phyloP scores from a whole-genome alignment of 352 stramenopile genomes.

The Globisporangium yorkense region DNA sequence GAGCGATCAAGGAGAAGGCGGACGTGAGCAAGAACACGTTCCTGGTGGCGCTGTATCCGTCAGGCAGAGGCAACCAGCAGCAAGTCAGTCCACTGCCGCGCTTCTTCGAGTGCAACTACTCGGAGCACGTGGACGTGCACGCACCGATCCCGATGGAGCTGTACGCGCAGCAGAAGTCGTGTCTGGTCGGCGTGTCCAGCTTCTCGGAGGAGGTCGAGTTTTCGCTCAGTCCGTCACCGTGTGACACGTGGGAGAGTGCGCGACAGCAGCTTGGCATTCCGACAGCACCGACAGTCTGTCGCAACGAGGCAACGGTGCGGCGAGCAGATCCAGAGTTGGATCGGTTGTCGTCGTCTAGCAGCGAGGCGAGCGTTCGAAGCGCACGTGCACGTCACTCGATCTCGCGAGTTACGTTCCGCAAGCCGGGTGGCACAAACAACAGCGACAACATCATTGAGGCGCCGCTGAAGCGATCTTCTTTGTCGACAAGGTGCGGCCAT shows the following conservation, averaged over 20 bases:
- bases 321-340: not conserved
- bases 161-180: constrained; percentile 29
- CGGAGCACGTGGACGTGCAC: constrained; percentile 6
- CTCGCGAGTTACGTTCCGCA: constrained; percentile 7
- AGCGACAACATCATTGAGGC: not conserved
- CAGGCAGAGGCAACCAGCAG: constrained; percentile 6
- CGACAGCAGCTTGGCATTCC: constrained; percentile 27
- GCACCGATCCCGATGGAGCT: constrained; percentile 29
- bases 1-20: constrained; percentile 53
- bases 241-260: constrained; percentile 34
- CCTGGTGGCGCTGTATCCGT: constrained; percentile 57
- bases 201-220: constrained; percentile 51
- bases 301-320: not conserved
- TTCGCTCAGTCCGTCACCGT: constrained; percentile 22
- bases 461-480: not conserved
- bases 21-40: constrained; percentile 51
- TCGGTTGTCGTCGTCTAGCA: not conserved
- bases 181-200: constrained; percentile 47
- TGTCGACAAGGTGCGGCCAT: constrained; percentile 1
- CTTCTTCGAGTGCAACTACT: constrained; percentile 67
- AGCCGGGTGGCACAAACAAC: not conserved
- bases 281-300: not conserved
- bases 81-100: constrained; percentile 37
- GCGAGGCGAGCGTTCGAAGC: not conserved
- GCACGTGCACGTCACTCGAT: not conserved